Base-by-base conservation (phyloP, 2,329 filamentous ascomycete species). In the Fusarium heterosporum region DNA sequence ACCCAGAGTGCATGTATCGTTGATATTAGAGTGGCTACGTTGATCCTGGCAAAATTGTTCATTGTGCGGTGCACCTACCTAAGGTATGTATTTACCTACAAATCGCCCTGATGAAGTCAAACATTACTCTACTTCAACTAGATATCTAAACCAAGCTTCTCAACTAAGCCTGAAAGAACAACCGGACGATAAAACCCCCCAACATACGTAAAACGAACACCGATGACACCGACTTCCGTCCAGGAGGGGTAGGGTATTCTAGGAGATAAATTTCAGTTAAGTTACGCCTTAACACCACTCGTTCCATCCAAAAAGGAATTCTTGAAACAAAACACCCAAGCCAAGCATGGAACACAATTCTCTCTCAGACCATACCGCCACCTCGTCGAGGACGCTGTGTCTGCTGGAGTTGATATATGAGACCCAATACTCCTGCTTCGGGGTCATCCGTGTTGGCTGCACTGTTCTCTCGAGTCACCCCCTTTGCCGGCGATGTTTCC, bases 351-450 rank as follows among this genome's bases (percentile, higher is more conserved):
- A 29, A 22, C 12, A 41, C 22, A 22, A 22, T 22, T 6, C 32
- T 48, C 47, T 36, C 26, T 69, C 34, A 69, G 28, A 78, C 68
- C 50, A 81, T 76, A 26, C 81, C 79, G n/a, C 78, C 78, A 14
- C 75, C 76, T 54, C 83, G 77, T 34, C 84, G 80, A 42, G 83
- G 82, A 69, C 85, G 79, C 65, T 87, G 84, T 22, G 84, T 83
- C 73, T 87, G 84, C 69, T 85, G 85, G 58, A 88, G 81, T 72
- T 88, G 85, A 64, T 86, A 85, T 59, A 89, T 83, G 70, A 89
- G 79, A 6, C 83, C 84, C 42, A 89, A 77, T 3, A 89, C 85
- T 2, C 86, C 86, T 3, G 82, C 80, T 14, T 86, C 85, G 4
- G 81, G 77, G 39, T 83, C 83, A 12, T 81, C 81, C 0, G 77